Conservation (phyloP, 306 rosid species). For the Parietaria judaica region DNA sequence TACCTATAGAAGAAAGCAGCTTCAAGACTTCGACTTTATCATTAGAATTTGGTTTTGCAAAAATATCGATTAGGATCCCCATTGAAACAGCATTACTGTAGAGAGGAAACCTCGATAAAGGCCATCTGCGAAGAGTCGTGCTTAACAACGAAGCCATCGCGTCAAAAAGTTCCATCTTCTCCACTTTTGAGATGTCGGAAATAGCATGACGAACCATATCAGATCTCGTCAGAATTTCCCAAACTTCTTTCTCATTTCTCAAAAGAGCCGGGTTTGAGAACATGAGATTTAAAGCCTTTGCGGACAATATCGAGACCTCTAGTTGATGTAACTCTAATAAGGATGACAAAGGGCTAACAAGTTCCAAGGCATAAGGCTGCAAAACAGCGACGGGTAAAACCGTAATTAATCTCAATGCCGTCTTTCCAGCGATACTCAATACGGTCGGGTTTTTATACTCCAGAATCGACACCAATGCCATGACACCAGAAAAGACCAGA, state of each 20-base stretch:
- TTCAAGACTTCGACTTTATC: conserved; percentile 48
- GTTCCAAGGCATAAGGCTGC: conserved; percentile 47
- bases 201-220: conserved; percentile 35
- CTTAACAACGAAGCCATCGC: conserved; percentile 69
- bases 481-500: conserved; percentile 48
- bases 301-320: conserved; percentile 48
- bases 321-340: conserved; percentile 44
- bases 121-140: conserved; percentile 58
- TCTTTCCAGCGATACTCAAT: conserved; percentile 48
- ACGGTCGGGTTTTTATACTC: conserved; percentile 35
- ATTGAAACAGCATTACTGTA: conserved; percentile 48
- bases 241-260: conserved; percentile 44
- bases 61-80: conserved; percentile 37
- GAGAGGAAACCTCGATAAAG: conserved; percentile 57
- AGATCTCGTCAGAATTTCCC: conserved; percentile 45
- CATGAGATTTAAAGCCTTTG: conserved; percentile 49
- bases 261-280: conserved; percentile 46
- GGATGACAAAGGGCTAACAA: conserved; percentile 52
- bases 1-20: conserved; percentile 82
- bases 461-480: conserved; percentile 74
- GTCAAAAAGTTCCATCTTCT: conserved; percentile 42
- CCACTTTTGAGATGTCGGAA: conserved; percentile 24
- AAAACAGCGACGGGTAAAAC: conserved; percentile 40
- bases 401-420: conserved; percentile 45
- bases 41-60: conserved; percentile 28